Percentiles rank a stretch among this genome's conserved stretches.
Evolutionary conservation across 805 yeast species (phyloP).

Genomic region (Pichia kluyveri): DNA sequence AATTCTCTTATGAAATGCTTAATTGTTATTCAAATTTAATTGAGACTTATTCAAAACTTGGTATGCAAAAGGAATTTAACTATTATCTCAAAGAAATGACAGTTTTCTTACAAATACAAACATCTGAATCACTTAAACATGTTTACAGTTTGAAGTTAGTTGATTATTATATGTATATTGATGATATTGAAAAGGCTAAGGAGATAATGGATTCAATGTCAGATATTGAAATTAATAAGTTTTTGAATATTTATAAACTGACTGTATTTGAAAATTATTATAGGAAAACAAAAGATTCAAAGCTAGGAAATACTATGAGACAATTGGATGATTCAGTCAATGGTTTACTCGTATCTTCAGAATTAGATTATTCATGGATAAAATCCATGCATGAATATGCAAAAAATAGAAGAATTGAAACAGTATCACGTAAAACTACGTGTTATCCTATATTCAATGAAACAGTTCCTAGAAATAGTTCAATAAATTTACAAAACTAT

Average conservation of each 20-base stretch:
- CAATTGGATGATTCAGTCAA: too few relatives aligned
- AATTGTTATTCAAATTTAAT: constrained; percentile 33
- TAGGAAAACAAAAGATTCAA: neutral
- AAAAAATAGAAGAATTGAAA: neutral
- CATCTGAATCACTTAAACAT: constrained; percentile 20
- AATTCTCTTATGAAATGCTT: constrained; percentile 27
- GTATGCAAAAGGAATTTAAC: constrained; percentile 50
- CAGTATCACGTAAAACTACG: neutral
- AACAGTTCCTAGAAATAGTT: neutral
- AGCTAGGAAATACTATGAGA: too few relatives aligned
- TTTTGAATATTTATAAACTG: neutral
- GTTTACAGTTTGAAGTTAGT: constrained; percentile 15
- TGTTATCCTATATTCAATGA: neutral
- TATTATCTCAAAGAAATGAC: constrained; percentile 45
- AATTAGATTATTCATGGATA: neutral
- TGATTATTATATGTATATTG: constrained; percentile 15
- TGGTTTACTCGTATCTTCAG: neutral
- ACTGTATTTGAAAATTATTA: constrained; percentile 2
- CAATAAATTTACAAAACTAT: too few relatives aligned
- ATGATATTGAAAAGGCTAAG: constrained; percentile 9
- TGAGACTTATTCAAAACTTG: constrained; percentile 35
- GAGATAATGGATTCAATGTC: neutral
- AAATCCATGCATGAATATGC: neutral
- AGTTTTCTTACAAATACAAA: constrained; percentile 26
- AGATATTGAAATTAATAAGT: neutral